Evolutionary conservation across 805 yeast genomes (phyloP).

Genomic region (Clavispora carvajalis): DNA sequence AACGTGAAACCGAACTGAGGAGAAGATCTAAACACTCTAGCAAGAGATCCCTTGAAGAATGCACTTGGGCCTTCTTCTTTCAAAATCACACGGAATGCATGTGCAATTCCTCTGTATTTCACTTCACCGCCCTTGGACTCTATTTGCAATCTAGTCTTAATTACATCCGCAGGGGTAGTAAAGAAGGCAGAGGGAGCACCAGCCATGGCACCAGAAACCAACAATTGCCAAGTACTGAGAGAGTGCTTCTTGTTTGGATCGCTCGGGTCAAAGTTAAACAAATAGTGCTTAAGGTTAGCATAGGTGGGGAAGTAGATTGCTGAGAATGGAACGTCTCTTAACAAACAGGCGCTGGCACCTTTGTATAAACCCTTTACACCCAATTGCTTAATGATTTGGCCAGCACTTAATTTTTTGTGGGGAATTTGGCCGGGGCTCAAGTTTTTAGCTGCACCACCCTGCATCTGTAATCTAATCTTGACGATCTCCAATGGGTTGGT

Average conservation of each 20-base stretch:
- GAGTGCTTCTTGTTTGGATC: slow-evolving; percentile 52
- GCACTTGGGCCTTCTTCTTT: slow-evolving; percentile 82
- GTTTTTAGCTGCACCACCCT: slow-evolving; percentile 52
- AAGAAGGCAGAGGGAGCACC: slow-evolving; percentile 97
- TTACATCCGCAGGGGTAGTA: slow-evolving; percentile 96
- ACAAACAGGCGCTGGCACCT: slow-evolving; percentile 86
- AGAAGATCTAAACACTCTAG: slow-evolving; percentile 89
- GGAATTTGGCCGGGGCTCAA: slow-evolving; percentile 35
- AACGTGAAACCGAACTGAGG: slow-evolving; percentile 97
- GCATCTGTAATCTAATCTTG: slow-evolving; percentile 90
- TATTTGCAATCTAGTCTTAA: slow-evolving; percentile 90
- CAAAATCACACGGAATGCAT: slow-evolving; percentile 69
- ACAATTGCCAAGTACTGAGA: slow-evolving; percentile 77
- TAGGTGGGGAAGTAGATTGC: slow-evolving; percentile 97
- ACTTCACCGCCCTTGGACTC: slow-evolving; percentile 75
- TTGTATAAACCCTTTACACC: slow-evolving; percentile 85
- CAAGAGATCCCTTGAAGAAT: slow-evolving; percentile 94
- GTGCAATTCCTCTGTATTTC: slow-evolving; percentile 67
- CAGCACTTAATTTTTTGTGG: slow-evolving; percentile 47
- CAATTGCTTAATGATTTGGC: slow-evolving; percentile 67
- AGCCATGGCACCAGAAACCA: slow-evolving; percentile 87
- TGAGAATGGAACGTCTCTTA: slow-evolving; percentile 94
- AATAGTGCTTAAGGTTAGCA: slow-evolving; percentile 80
- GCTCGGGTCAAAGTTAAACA: slow-evolving; percentile 77
- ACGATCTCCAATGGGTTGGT: slow-evolving; percentile 96